phyloP scores from a whole-genome alignment of 2,329 filamentous ascomycete species.

The Colletotrichum sublineola region DNA sequence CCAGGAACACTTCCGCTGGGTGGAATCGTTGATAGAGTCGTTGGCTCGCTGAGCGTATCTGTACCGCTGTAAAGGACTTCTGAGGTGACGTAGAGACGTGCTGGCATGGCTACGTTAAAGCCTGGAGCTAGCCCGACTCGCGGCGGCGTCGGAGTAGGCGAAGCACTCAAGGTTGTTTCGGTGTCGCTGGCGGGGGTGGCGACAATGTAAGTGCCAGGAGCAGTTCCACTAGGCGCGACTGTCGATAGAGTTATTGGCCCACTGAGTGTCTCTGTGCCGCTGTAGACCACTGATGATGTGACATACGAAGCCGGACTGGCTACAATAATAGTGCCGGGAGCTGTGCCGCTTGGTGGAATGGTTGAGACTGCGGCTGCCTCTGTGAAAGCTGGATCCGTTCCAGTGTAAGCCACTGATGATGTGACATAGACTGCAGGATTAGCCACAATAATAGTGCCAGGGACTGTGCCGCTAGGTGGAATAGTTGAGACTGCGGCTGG shows the following conservation, averaged over 20 bases:
- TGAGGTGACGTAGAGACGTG: constrained; percentile 13
- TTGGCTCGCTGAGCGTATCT: constrained; percentile 10
- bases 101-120: neutral
- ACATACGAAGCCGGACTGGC: constrained; percentile 1
- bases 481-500: too few relatives aligned
- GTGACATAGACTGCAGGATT: too few relatives aligned
- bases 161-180: too few relatives aligned
- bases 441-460: too few relatives aligned
- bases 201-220: constrained; percentile 38
- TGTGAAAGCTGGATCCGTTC: too few relatives aligned
- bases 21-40: constrained; percentile 26
- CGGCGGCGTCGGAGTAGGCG: too few relatives aligned
- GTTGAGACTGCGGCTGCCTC: too few relatives aligned
- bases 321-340: constrained; percentile 37
- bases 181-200: too few relatives aligned
- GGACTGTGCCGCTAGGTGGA: too few relatives aligned
- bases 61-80: constrained; percentile 28
- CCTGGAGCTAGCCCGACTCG: too few relatives aligned
- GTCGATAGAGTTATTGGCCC: constrained; percentile 22
- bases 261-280: constrained; percentile 1
- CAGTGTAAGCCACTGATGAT: too few relatives aligned
- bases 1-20: constrained; percentile 23
- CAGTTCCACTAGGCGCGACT: constrained; percentile 20
- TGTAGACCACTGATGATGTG: constrained; percentile 25
- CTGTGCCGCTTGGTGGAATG: constrained; percentile 17